Evolutionary conservation across 2,329 filamentous ascomycete species (phyloP).

Genomic region (Aspergillus ochraceoroseus): DNA sequence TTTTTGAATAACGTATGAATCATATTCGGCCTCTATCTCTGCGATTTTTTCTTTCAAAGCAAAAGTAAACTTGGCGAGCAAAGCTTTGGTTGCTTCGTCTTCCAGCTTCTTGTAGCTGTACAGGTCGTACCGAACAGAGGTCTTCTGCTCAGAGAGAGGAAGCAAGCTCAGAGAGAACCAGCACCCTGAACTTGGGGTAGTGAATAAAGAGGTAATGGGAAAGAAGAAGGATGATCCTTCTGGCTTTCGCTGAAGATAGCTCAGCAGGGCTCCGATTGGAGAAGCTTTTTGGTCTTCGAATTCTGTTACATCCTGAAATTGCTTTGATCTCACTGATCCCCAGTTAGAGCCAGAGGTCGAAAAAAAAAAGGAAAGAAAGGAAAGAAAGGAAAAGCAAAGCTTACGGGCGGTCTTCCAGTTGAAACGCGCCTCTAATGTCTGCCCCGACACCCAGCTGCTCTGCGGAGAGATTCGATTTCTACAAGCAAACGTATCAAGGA

Average conservation of each 20-base stretch:
- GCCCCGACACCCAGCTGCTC: constrained; percentile 32
- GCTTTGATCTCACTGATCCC: too few relatives aligned
- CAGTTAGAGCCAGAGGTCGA: too few relatives aligned
- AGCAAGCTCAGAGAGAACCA: constrained; percentile 28
- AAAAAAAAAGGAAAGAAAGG: too few relatives aligned
- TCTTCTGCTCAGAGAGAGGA: constrained; percentile 25
- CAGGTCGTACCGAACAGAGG: constrained; percentile 32
- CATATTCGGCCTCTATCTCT: constrained; percentile 19
- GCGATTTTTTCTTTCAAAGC: constrained; percentile 4
- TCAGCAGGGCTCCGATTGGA: background rate
- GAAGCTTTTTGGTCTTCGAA: too few relatives aligned
- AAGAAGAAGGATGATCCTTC: constrained; percentile 16
- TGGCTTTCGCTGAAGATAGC: background rate
- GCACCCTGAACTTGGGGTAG: constrained; percentile 16
- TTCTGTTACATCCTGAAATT: too few relatives aligned
- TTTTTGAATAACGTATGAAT: background rate
- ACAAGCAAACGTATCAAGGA: constrained; percentile 16
- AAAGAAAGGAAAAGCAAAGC: too few relatives aligned
- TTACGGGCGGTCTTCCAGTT: constrained; percentile 36
- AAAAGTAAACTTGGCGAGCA: background rate
- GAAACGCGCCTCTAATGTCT: constrained; percentile 26
- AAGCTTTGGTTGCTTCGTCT: background rate
- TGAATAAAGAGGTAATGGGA: constrained; percentile 25
- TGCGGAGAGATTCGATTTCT: too few relatives aligned
- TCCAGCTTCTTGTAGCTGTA: constrained; percentile 15